Evolutionary conservation across 345 rosid species (phyloP), one percentile per base, ranked within the genome.

Genomic region (Bretschneidera sinensis): DNA sequence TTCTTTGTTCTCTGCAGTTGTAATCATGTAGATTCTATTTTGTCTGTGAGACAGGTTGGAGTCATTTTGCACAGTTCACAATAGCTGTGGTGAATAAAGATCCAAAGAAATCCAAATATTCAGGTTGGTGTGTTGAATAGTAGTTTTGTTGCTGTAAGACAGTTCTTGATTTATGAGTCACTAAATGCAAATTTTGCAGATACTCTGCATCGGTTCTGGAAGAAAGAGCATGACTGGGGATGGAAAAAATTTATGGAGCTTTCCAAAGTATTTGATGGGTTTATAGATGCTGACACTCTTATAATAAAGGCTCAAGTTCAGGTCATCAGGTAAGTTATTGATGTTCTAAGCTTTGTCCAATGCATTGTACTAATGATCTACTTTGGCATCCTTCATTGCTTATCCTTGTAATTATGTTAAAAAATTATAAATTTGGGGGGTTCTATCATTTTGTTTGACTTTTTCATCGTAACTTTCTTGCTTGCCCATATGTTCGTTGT

Each of bases 201-300:
- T 81, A 84, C 98, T 20, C 71, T 89, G 45, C 94, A 92, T 78
- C 88, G 95, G 24, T 92, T 92, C 74, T 80, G 89, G 72, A 87
- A 92, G 83, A 83, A 87, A 76, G 97, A 92, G 81, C 92, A 90
- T 74, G 90, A 87, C 52, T 89, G 98, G 98, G 98, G 96, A 1
- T 87, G 97, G 97, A 86, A 87, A 75, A 92, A 92, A 62, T 87
- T 92, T 71, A 92, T 92, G 83, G 98, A 89, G 69, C 75, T 89
- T 55, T 79, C 88, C 24, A 89, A 89, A 78, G 78, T 92, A 49
- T 67, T 72, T 64, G 96, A 92, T 53, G 98, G 96, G 53, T 92
- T 85, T 75, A 75, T 89, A 74, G 94, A 89, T 62, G 76, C 83
- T 61, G 98, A 78, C 73, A 81, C 88, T 17, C 94, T 92, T 21